Evolutionary conservation across 208 protist genomes (phyloP).

Genomic region (Herpetomonas tarakana): DNA sequence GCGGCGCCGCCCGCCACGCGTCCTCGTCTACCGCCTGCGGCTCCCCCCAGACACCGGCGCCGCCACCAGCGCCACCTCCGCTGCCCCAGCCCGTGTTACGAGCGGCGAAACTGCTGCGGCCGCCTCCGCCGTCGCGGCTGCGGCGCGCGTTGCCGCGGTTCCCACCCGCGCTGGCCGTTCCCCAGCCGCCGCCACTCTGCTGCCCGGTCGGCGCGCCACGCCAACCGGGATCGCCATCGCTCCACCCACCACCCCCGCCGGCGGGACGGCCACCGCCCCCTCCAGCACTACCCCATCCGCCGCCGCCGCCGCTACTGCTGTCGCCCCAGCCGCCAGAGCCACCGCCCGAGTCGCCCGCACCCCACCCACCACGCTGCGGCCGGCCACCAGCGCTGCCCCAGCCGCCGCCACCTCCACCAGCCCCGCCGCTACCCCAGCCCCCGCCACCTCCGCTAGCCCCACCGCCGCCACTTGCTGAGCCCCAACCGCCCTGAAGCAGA

Average conservation of each 20-base stretch:
- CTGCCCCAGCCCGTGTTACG: too few relatives aligned
- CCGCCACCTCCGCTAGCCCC: slow-evolving; percentile 13
- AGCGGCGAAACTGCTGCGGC: too few relatives aligned
- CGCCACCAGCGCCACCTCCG: slow-evolving; percentile 25
- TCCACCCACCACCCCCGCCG: slow-evolving; percentile 6
- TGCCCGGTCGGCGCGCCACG: slow-evolving; percentile 8
- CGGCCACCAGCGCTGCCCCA: slow-evolving; percentile 16
- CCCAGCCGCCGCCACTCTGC: background rate
- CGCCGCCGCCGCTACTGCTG: slow-evolving; percentile 12
- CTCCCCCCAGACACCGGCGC: slow-evolving; percentile 56
- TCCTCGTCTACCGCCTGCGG: slow-evolving; percentile 68
- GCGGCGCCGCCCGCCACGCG: slow-evolving; percentile 72
- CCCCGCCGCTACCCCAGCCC: slow-evolving; percentile 1
- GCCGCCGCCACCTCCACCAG: slow-evolving; percentile 14
- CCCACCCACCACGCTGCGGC: slow-evolving; percentile 9
- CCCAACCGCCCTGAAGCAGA: too few relatives aligned
- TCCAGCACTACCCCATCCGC: slow-evolving; percentile 13
- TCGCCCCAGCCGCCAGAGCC: slow-evolving; percentile 18
- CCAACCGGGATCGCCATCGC: slow-evolving; percentile 11
- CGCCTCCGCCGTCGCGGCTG: too few relatives aligned
- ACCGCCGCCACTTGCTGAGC: slow-evolving; percentile 12
- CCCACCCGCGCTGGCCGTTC: background rate
- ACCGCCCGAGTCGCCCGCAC: background rate
- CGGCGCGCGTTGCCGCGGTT: too few relatives aligned
- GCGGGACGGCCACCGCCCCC: slow-evolving; percentile 6